phyloP scores from a whole-genome alignment of 2,329 filamentous ascomycete genomes.

The Trichophyton rubrum region DNA sequence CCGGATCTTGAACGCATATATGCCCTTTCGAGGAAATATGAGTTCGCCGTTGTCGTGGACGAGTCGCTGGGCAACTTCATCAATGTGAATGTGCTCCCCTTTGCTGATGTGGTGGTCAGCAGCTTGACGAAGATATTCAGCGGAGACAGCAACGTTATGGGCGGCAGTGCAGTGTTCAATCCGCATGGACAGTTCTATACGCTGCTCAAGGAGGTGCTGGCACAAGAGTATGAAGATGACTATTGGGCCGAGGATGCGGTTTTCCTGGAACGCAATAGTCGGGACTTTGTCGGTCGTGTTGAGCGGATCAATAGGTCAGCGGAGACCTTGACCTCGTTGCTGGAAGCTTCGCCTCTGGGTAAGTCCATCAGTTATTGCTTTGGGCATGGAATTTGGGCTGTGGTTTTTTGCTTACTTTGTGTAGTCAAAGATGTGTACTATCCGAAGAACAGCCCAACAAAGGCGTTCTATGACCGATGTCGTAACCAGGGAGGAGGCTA shows the following conservation, averaged over 20 bases:
- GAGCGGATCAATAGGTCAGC: slow-evolving; percentile 76
- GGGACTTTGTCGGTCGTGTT: slow-evolving; percentile 75
- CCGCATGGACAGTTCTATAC: slow-evolving; percentile 58
- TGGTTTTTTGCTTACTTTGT: slow-evolving; percentile 4
- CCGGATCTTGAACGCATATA: slow-evolving; percentile 78
- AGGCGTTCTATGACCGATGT: slow-evolving; percentile 64
- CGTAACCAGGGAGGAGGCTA: slow-evolving; percentile 66
- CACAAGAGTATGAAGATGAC: slow-evolving; percentile 64
- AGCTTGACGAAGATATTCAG: slow-evolving; percentile 96
- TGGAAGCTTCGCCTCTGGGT: slow-evolving; percentile 47
- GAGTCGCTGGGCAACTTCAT: slow-evolving; percentile 95
- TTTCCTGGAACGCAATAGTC: slow-evolving; percentile 91
- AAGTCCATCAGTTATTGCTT: slow-evolving; percentile 13
- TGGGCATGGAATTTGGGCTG: no score
- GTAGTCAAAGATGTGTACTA: slow-evolving; percentile 71
- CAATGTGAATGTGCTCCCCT: slow-evolving; percentile 84
- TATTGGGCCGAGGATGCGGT: slow-evolving; percentile 91
- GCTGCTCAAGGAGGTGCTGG: slow-evolving; percentile 53
- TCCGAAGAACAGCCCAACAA: slow-evolving; percentile 63
- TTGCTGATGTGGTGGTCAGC: slow-evolving; percentile 83
- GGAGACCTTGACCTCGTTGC: slow-evolving; percentile 64
- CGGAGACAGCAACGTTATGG: slow-evolving; percentile 97
- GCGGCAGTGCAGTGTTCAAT: slow-evolving; percentile 58
- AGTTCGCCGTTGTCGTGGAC: slow-evolving; percentile 83
- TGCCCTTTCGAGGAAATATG: slow-evolving; percentile 63